Conservation (phyloP, 1,284 basidiomycete species). For the Trichosporon coremiiforme region DNA sequence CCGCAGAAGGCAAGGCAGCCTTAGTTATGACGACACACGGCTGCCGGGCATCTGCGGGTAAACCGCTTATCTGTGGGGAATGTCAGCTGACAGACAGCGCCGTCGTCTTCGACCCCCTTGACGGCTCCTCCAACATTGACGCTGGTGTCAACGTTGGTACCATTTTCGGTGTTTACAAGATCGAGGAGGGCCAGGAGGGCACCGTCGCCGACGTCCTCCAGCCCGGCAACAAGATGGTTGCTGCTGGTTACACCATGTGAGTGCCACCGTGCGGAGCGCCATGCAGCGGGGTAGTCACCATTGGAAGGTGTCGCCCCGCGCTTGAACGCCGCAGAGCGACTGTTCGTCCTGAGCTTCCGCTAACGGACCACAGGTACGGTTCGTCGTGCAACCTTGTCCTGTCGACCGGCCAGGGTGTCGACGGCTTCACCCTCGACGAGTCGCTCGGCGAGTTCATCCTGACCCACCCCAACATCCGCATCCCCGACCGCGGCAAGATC, state of each 20-base stretch:
- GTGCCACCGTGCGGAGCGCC: constrained; percentile 37
- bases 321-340: not conserved
- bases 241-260: constrained; percentile 93
- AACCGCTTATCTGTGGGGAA: not conserved
- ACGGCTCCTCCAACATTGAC: constrained; percentile 98
- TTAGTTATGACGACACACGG: not conserved
- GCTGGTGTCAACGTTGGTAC: constrained; percentile 99
- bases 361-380: constrained; percentile 72
- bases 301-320: not conserved
- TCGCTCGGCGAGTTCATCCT: constrained; percentile 97
- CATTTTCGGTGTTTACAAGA: constrained; percentile 96
- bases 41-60: not conserved
- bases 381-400: constrained; percentile 97
- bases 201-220: constrained; percentile 83
- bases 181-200: constrained; percentile 74
- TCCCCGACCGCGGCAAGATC: constrained; percentile 94
- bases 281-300: constrained; percentile 1
- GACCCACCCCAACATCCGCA: constrained; percentile 94
- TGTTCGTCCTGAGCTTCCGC: not conserved
- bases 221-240: constrained; percentile 96
- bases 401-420: constrained; percentile 92
- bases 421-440: constrained; percentile 97
- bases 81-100: constrained; percentile 59
- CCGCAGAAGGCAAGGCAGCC: not conserved
- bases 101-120: constrained; percentile 97